A percentile compares a stretch with the other conserved stretches of the same genome.
Conservation (phyloP, 306 rosid genomes). For the Ziziphus jujuba region DNA sequence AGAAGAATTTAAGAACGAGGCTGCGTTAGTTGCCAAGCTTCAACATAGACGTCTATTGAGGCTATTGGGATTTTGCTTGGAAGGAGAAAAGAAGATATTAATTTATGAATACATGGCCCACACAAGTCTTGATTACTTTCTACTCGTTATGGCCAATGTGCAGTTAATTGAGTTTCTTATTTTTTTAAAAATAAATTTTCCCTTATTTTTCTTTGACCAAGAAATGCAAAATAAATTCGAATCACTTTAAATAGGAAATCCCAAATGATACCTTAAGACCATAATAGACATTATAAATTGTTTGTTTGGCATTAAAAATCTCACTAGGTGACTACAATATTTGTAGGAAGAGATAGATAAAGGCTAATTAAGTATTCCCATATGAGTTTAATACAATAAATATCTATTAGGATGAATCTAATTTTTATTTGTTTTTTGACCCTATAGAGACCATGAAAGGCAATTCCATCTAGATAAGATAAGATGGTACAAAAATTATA, state of each 20-base stretch:
- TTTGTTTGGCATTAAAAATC: neutral
- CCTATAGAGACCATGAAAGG: neutral
- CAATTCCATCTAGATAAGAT: neutral
- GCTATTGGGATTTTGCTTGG: conserved; percentile 53
- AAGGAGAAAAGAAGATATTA: conserved; percentile 47
- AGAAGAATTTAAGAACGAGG: conserved; percentile 57
- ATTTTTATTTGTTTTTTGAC: neutral
- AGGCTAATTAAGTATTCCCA: too few species aligned
- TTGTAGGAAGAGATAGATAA: too few species aligned
- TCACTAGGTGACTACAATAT: neutral
- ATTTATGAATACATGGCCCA: conserved; percentile 57
- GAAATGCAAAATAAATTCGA: too few species aligned
- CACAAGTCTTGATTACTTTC: conserved; percentile 51
- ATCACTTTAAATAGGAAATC: too few species aligned
- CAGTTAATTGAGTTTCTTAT: neutral
- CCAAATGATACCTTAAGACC: neutral
- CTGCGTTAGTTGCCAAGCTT: conserved; percentile 50
- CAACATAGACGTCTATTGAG: conserved; percentile 63
- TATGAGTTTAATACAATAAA: too few species aligned
- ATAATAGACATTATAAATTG: neutral
- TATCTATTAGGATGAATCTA: neutral
- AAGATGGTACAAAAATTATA: neutral
- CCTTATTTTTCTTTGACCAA: neutral
- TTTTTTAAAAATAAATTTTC: neutral
- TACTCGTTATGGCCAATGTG: conserved; percentile 39